Base-by-base conservation (phyloP, 306 rosid species). In the Crotalaria pallida region DNA sequence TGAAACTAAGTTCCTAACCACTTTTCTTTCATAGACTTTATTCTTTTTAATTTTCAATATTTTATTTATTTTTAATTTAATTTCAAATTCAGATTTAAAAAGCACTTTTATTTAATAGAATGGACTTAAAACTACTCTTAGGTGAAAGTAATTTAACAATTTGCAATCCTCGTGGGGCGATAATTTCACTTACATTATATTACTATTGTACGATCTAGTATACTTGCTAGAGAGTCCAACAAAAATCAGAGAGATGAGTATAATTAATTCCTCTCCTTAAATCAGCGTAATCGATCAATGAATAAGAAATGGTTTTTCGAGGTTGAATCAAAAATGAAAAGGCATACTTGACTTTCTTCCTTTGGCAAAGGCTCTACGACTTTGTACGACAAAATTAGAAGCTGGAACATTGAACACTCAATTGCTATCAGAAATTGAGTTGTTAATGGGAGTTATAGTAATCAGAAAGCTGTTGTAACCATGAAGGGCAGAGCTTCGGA, bases 361-460 rank as follows among this genome's bases (percentile, higher is more conserved):
- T 80, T 91, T 91, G 58, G 97, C 99, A 81, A 81, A 91, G 67
- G 92, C 80, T 81, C 97, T 80, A 71, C 95, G 92, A 80, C 69
- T 83, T 59, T 91, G 87, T 1, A 44, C 8, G 49, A 79, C 16
- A 38, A 87, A 87, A 65, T 86, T 70, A 49, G 78, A 21, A 0
- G 61, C 72, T 13, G 90, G 82, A 70, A 63, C 52, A 67, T 77
- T 19, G 66, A 79, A 67, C 11, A 29, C 44, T 34, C 81, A 62
- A 15, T 58, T 53, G 11, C 34, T 17, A 26, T 74, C 85, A 21
- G 77, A 45, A 18, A 24, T 59, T 50, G 33, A 45, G 38, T 17
- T 10, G 67, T 63, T 47, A 58, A 33, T n/a, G 51, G 71, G 21
- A 40, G 77, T 31, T 72, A 74, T 62, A 3, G 45, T 57, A 4